These are phyloP conservation scores for Glaciozyma martinii DNA, from an alignment of 768 basidiomycete species.

Conservation along the genomic window DNA sequence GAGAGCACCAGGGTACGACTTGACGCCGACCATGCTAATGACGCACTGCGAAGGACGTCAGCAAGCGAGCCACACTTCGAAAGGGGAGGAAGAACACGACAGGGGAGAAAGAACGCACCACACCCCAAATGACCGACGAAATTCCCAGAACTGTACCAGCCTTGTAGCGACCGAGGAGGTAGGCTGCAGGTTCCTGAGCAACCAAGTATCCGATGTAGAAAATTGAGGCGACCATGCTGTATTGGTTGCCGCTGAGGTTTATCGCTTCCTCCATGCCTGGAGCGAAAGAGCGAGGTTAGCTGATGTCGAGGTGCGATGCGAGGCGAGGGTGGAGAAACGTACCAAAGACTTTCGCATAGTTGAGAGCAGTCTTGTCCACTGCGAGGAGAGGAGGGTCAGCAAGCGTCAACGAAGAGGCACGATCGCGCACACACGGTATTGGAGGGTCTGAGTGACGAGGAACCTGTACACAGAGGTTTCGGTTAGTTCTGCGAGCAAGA, in stretches of 20 bases:
- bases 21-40: conserved; percentile 37
- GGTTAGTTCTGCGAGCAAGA: neutral
- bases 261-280: neutral
- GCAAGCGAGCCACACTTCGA: too few relatives aligned
- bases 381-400: neutral
- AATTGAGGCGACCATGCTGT: conserved; percentile 8
- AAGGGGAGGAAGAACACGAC: too few relatives aligned
- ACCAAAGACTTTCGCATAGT: conserved; percentile 25
- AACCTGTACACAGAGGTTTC: conserved; percentile 27
- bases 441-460: conserved; percentile 38
- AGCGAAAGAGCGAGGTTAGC: too few relatives aligned
- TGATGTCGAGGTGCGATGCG: too few relatives aligned
- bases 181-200: neutral
- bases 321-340: too few relatives aligned
- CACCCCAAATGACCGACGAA: conserved; percentile 39
- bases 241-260: conserved; percentile 1
- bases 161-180: conserved; percentile 30
- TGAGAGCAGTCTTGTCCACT: conserved; percentile 28
- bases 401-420: neutral
- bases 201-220: conserved; percentile 13
- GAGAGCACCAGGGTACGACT: conserved; percentile 37
- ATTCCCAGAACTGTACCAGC: conserved; percentile 38
- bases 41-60: conserved; percentile 29
- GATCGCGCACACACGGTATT: conserved; percentile 25
- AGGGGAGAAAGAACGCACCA: too few relatives aligned